phyloP scores from a whole-genome alignment of 805 yeast genomes.

The Candida schatavii region DNA sequence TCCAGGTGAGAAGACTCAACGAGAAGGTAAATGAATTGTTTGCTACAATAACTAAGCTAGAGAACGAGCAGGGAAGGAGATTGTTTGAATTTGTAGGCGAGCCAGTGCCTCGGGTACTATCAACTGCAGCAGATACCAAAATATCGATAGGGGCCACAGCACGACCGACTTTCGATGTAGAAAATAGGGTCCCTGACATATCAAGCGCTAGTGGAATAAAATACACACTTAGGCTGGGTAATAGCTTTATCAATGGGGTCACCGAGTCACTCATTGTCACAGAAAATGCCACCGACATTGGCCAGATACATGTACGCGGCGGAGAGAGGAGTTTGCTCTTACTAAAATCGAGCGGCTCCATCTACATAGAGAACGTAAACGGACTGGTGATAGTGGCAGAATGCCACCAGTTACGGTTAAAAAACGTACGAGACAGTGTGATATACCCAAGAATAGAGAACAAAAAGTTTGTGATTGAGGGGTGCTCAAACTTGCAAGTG shows the following conservation, averaged over 20 bases:
- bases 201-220: background rate
- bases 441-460: conserved; percentile 17
- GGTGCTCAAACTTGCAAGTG: conserved; percentile 19
- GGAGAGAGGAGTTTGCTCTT: conserved; percentile 15
- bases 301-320: conserved; percentile 20
- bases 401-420: conserved; percentile 33
- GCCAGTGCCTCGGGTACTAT: conserved; percentile 8
- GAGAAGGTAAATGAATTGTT: background rate
- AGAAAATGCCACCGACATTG: conserved; percentile 7
- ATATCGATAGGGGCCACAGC: background rate
- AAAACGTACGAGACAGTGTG: conserved; percentile 15
- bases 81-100: conserved; percentile 3
- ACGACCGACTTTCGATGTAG: too few relatives aligned
- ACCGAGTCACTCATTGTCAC: background rate
- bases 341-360: conserved; percentile 27
- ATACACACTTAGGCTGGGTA: background rate
- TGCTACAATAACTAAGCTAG: background rate
- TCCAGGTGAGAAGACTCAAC: background rate
- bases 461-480: conserved; percentile 28
- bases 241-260: background rate
- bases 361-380: conserved; percentile 22
- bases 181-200: background rate
- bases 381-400: conserved; percentile 16
- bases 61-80: background rate
- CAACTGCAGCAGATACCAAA: background rate